These are phyloP conservation scores for Solanum chacoense DNA, from an alignment of 305 asterid genomes.

Conservation along the genomic window DNA sequence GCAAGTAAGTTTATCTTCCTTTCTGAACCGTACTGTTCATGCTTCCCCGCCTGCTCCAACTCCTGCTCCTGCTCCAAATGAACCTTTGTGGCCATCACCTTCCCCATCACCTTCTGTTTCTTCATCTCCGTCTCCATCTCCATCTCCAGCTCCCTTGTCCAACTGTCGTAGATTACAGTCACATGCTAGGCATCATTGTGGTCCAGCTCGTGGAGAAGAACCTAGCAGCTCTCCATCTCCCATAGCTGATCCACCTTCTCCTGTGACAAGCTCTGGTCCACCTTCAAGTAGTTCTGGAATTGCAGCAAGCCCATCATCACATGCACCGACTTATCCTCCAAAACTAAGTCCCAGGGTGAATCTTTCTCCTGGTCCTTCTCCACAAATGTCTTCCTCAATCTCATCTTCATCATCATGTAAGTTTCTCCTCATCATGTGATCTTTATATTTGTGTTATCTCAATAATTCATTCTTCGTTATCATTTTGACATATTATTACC, in stretches of 20 bases:
- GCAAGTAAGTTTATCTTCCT: conserved; percentile 66
- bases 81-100: conserved; percentile 21
- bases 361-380: conserved; percentile 24
- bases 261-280: conserved; percentile 15
- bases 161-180: conserved; percentile 29
- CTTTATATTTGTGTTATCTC: neutral
- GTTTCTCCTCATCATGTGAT: conserved; percentile 9
- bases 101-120: conserved; percentile 27
- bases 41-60: conserved; percentile 41
- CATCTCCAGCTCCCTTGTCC: conserved; percentile 26
- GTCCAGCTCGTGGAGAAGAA: conserved; percentile 18
- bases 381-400: conserved; percentile 22
- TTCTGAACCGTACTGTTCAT: conserved; percentile 42
- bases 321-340: conserved; percentile 22
- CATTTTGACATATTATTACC: neutral
- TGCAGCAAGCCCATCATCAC: conserved; percentile 38
- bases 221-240: conserved; percentile 22
- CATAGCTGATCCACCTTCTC: conserved; percentile 25
- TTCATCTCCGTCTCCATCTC: conserved; percentile 9
- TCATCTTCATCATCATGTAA: conserved; percentile 37
- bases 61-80: conserved; percentile 21
- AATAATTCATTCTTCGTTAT: neutral
- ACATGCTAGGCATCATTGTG: conserved; percentile 16
- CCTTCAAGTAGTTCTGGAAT: conserved; percentile 17
- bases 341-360: conserved; percentile 12